These are phyloP conservation scores for Thyridium curvatum DNA, from an alignment of 2,329 filamentous ascomycete genomes.

Conservation along the genomic window DNA sequence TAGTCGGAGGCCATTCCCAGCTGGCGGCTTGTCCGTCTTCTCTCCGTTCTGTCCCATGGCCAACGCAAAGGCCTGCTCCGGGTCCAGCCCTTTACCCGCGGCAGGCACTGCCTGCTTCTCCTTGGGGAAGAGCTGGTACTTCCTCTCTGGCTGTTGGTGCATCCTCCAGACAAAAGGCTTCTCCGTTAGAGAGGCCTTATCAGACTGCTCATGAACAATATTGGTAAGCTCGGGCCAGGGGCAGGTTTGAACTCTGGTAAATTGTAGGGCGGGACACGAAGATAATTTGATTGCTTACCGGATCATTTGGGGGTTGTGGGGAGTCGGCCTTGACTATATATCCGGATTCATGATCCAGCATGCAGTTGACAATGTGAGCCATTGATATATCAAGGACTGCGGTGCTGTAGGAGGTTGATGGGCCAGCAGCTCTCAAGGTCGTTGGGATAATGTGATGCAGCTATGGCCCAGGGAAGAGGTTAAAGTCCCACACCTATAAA, in stretches of 20 bases:
- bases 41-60: constrained; percentile 33
- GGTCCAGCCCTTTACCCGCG: constrained; percentile 38
- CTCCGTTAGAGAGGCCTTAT: constrained; percentile 25
- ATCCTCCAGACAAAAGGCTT: constrained; percentile 53
- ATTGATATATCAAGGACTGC: constrained; percentile 30
- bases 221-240: constrained; percentile 13
- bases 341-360: constrained; percentile 41
- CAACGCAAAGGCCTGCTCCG: constrained; percentile 41
- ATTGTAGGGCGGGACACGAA: constrained; percentile 6
- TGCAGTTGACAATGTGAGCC: constrained; percentile 57
- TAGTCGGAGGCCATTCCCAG: constrained; percentile 37
- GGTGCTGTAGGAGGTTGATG: constrained; percentile 17
- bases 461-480: constrained; percentile 21
- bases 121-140: constrained; percentile 56
- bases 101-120: constrained; percentile 37
- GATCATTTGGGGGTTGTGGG: constrained; percentile 36
- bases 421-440: constrained; percentile 9
- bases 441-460: constrained; percentile 19
- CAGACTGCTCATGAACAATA: constrained; percentile 12
- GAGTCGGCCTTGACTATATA: constrained; percentile 46
- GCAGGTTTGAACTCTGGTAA: background rate
- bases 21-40: constrained; percentile 30
- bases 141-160: constrained; percentile 46
- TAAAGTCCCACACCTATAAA: constrained; percentile 14
- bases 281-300: constrained; percentile 33